phyloP scores from a whole-genome alignment of 2,329 filamentous ascomycete genomes.

The Aspergillus fischeri region DNA sequence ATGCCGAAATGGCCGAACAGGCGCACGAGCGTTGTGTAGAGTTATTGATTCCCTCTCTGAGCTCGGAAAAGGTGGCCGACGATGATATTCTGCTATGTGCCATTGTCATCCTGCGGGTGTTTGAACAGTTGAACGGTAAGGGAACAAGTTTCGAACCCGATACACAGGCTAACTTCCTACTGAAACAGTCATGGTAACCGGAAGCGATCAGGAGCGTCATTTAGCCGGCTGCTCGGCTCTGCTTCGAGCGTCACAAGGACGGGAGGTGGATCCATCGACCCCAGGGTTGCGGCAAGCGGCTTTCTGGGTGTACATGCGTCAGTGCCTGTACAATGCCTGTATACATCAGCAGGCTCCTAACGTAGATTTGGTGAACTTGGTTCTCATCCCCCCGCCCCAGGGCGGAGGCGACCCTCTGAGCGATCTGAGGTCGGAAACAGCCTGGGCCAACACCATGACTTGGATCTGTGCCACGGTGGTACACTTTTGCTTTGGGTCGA shows the following conservation, averaged over 20 bases:
- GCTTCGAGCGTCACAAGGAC: conserved; percentile 9
- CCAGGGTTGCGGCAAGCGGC: conserved; percentile 9
- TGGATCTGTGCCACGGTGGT: conserved; percentile 10
- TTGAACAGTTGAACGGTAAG: conserved; percentile 22
- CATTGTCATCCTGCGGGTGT: conserved; percentile 21
- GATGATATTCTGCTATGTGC: conserved; percentile 20
- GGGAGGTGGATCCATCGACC: conserved; percentile 7
- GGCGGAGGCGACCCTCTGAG: conserved; percentile 5
- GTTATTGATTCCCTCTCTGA: conserved; percentile 8
- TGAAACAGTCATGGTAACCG: conserved; percentile 6
- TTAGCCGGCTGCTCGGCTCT: conserved; percentile 12
- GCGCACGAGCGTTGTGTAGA: background rate
- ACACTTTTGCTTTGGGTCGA: conserved; percentile 10
- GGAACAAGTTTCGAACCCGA: background rate
- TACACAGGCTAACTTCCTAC: too few relatives aligned
- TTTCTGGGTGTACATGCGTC: conserved; percentile 11
- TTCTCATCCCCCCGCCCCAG: background rate
- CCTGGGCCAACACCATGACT: conserved; percentile 11
- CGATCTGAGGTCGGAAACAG: conserved; percentile 8
- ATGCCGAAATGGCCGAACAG: conserved; percentile 10
- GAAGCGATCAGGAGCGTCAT: conserved; percentile 9
- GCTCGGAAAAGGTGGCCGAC: conserved; percentile 8
- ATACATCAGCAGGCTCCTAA: conserved; percentile 9
- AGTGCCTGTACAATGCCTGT: conserved; percentile 11
- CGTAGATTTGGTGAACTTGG: conserved; percentile 6